A percentile compares a stretch with the other conserved stretches of the same genome.
Evolutionary conservation across 2,329 filamentous ascomycete genomes (phyloP).

Genomic region (Penicillium sp.): DNA sequence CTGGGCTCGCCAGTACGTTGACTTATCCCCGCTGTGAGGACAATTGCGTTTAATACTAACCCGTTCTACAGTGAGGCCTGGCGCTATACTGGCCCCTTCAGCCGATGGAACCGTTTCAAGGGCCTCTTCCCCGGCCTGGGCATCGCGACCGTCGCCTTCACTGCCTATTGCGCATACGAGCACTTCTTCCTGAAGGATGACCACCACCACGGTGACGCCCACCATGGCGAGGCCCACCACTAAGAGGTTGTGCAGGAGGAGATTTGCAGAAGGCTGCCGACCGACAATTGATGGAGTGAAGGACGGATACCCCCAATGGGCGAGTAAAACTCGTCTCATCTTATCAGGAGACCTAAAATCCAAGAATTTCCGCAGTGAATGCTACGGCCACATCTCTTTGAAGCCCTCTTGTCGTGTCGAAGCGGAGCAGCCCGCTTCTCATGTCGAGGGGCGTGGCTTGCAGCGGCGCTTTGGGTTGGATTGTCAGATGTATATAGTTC

Average conservation of each 20-base stretch:
- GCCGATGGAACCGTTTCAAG: slow-evolving; percentile 85
- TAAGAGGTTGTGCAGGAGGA: slow-evolving; percentile 34
- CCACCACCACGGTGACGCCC: slow-evolving; percentile 51
- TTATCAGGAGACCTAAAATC: slow-evolving; percentile 12
- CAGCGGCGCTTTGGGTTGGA: slow-evolving; percentile 33
- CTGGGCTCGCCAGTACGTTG: slow-evolving; percentile 60
- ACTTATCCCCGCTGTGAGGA: neutral
- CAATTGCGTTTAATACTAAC: slow-evolving; percentile 19
- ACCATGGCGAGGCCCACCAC: slow-evolving; percentile 57
- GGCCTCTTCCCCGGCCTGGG: slow-evolving; percentile 84
- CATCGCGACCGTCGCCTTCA: slow-evolving; percentile 87
- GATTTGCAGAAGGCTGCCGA: slow-evolving; percentile 12
- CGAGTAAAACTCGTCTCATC: slow-evolving; percentile 13
- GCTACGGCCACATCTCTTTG: slow-evolving; percentile 5
- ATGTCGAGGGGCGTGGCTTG: slow-evolving; percentile 9
- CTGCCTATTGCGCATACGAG: slow-evolving; percentile 85
- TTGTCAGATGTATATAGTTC: slow-evolving; percentile 39
- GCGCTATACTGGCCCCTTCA: slow-evolving; percentile 88
- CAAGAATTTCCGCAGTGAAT: slow-evolving; percentile 8
- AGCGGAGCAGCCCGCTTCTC: slow-evolving; percentile 6
- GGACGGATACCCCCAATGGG: slow-evolving; percentile 26
- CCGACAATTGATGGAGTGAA: slow-evolving; percentile 18
- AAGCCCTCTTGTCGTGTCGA: slow-evolving; percentile 16
- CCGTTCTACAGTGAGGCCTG: slow-evolving; percentile 72
- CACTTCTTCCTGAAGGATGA: slow-evolving; percentile 76